These are phyloP conservation scores for Pestalotiopsis sp. DNA, from an alignment of 2,329 filamentous ascomycete species.

Conservation along the genomic window DNA sequence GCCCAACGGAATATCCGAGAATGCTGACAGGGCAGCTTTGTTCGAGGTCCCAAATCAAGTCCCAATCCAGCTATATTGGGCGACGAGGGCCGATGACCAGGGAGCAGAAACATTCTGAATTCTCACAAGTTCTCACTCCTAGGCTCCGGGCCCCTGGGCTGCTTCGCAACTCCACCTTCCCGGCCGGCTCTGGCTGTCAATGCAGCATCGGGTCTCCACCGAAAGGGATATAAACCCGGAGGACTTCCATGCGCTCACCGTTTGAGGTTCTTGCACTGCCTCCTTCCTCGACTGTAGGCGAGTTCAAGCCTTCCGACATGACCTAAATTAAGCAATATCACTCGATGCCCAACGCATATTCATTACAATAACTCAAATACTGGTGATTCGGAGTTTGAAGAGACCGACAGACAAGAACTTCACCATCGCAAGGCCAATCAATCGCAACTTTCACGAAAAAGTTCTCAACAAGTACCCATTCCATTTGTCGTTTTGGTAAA, in stretches of 20 bases:
- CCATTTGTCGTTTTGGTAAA: no score
- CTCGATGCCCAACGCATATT: no score
- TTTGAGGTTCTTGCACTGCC: not conserved
- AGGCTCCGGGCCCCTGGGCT: not conserved
- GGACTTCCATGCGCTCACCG: not conserved
- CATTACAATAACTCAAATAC: no score
- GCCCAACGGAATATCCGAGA: no score
- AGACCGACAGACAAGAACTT: no score
- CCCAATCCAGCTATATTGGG: not conserved
- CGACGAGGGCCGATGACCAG: not conserved
- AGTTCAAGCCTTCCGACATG: not conserved
- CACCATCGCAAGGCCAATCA: no score
- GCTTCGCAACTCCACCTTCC: not conserved
- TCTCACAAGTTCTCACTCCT: not conserved
- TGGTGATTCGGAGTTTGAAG: no score
- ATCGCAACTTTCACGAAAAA: no score
- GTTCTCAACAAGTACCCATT: no score
- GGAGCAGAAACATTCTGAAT: not conserved
- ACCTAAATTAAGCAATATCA: not conserved
- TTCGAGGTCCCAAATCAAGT: no score
- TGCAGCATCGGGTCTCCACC: not conserved
- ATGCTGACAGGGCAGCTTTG: no score
- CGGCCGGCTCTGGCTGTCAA: not conserved
- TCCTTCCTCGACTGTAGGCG: not conserved
- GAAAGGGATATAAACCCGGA: not conserved